These are phyloP conservation scores for Crotalaria pallida DNA, from an alignment of 306 rosid genomes.

Conservation along the genomic window DNA sequence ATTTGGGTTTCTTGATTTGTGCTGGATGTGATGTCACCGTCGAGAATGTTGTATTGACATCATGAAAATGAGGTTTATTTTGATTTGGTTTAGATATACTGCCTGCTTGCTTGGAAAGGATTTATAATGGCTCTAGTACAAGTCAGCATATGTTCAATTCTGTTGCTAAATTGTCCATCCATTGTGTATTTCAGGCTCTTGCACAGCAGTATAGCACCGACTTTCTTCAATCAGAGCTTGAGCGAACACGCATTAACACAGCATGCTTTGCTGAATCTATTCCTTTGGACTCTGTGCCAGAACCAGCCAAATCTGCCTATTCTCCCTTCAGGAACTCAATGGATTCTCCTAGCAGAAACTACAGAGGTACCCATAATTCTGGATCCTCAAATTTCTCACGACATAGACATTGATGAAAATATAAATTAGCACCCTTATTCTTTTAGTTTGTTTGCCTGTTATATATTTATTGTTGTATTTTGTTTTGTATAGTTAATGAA, in stretches of 20 bases:
- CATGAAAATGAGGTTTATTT: slow-evolving; percentile 6
- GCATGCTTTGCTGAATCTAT: slow-evolving; percentile 83
- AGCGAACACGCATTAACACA: slow-evolving; percentile 91
- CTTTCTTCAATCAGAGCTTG: slow-evolving; percentile 82
- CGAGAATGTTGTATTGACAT: neutral
- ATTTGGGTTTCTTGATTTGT: neutral
- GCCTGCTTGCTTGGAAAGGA: neutral
- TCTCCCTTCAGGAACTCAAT: slow-evolving; percentile 54
- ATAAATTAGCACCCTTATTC: slow-evolving; percentile 23
- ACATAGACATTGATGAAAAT: slow-evolving; percentile 58
- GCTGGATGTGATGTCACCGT: slow-evolving; percentile 7
- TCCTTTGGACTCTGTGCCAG: slow-evolving; percentile 73
- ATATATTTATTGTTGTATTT: slow-evolving; percentile 38
- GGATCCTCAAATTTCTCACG: slow-evolving; percentile 69
- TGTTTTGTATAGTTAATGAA: slow-evolving; percentile 31
- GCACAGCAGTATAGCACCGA: slow-evolving; percentile 93
- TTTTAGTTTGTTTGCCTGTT: slow-evolving; percentile 30
- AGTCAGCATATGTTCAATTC: neutral
- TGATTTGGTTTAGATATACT: neutral
- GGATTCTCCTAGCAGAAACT: slow-evolving; percentile 59
- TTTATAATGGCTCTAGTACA: neutral
- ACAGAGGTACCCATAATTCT: slow-evolving; percentile 42
- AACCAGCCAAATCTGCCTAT: slow-evolving; percentile 70
- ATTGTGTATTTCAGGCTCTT: slow-evolving; percentile 52
- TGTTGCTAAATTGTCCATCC: slow-evolving; percentile 5